Evolutionary conservation across 352 stramenopile species (phyloP), one percentile per base, ranked within the genome.

Genomic region (Aphanomyces cochlioides): DNA sequence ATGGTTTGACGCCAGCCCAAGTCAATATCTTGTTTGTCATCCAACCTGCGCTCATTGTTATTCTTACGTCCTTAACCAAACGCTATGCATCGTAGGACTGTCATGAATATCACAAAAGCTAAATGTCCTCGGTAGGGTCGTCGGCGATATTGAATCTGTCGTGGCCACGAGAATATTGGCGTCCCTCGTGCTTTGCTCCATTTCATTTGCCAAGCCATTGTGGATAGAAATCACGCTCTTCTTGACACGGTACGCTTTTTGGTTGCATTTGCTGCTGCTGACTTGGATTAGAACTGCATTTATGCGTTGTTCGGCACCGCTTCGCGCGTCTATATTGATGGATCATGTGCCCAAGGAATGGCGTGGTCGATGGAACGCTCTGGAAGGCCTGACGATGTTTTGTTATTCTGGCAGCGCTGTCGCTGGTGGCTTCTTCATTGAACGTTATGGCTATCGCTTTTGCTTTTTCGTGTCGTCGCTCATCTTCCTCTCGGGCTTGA

Each of bases 281-380:
- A 39, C 36, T 43, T 61, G 17, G 7, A 37, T 37, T 67, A 67
- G 60, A 47, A 84, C 83, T n/a, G 85, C 83, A 38, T 90, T 90
- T 81, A 92, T 92, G 85, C 83, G 85, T 48, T 92, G 85, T 65
- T 92, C 85, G 36, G 83, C 90, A 73, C 85, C 85, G 28, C 72
- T 92, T 40, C 83, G 85, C 41, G 81, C 83, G 2, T 90, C 85
- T 7, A 79, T 92, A 15, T 73, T 92, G 53, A 92, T 92, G 85
- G 85, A 92, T 67, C 85, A 82, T 68, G 85, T 92, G 45, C 83
- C 78, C 38, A 84, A 87, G 72, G 78, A 85, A 53, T 77, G 89
- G 57, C 85, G 85, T 43, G 85, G 82, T 19, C 83, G 84, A 41
- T 90, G 85, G 85, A 92, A 90, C 59, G 83, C 85, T 0, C 72